These are phyloP conservation scores for Lactarius sp. DNA, from an alignment of 768 basidiomycete species.

Conservation along the genomic window DNA sequence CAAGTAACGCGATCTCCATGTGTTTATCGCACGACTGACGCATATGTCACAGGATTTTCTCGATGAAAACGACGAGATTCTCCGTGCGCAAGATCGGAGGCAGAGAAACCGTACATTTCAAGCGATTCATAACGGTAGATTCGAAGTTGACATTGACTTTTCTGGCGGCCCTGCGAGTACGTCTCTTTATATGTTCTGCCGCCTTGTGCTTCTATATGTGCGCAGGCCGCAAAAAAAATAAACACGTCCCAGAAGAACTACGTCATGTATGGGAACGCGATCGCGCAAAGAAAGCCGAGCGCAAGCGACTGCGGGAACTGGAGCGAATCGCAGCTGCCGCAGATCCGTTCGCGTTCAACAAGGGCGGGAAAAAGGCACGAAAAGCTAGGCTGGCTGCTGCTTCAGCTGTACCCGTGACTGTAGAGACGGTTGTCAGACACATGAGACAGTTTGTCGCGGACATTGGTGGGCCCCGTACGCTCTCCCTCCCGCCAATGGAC, in stretches of 20 bases:
- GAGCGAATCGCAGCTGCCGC: constrained; percentile 52
- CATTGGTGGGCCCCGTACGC: constrained; percentile 43
- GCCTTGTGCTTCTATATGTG: background rate
- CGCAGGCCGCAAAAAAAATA: constrained; percentile 46
- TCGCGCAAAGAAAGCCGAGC: constrained; percentile 74
- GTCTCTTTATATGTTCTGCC: constrained; percentile 28
- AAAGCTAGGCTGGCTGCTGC: constrained; percentile 63
- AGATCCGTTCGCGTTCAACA: constrained; percentile 59
- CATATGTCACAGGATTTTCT: constrained; percentile 30
- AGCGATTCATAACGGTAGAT: constrained; percentile 52
- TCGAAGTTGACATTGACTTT: constrained; percentile 34
- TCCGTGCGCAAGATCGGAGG: constrained; percentile 43
- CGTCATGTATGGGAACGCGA: constrained; percentile 74
- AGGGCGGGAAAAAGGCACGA: constrained; percentile 62
- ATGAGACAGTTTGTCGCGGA: constrained; percentile 62
- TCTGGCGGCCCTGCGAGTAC: constrained; percentile 46
- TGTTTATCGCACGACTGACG: constrained; percentile 15
- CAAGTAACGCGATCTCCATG: constrained; percentile 17
- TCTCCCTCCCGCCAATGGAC: constrained; percentile 75
- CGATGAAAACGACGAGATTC: constrained; percentile 52
- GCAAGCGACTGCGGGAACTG: constrained; percentile 57
- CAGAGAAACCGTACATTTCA: constrained; percentile 53
- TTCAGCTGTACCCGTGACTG: constrained; percentile 42
- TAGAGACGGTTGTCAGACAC: constrained; percentile 53
- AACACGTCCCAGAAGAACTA: constrained; percentile 50